Conservation (phyloP, 1,139 yeast species). For the Diutina mesorugosa region DNA sequence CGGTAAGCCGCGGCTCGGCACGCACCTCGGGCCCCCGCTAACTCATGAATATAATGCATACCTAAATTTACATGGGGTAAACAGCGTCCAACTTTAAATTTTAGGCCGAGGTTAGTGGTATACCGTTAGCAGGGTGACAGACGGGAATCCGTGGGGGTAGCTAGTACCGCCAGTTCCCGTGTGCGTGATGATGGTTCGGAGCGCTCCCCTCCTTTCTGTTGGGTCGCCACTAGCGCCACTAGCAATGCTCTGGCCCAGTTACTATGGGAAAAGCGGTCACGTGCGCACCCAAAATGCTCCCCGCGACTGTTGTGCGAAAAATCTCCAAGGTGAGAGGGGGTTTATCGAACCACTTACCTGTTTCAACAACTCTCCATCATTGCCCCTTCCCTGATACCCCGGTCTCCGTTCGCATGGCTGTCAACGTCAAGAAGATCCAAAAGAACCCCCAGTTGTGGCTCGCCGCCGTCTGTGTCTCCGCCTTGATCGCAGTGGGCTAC, state of each 20-base stretch:
- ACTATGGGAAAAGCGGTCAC: too few relatives aligned
- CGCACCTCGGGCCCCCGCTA: not conserved
- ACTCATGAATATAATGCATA: not conserved
- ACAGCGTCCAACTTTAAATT: too few relatives aligned
- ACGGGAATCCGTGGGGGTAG: too few relatives aligned
- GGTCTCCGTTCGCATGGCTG: not conserved
- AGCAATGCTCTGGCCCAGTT: not conserved
- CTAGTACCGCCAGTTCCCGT: too few relatives aligned
- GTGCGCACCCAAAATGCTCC: too few relatives aligned
- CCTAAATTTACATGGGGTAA: not conserved
- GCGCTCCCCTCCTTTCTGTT: not conserved
- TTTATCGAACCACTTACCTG: too few relatives aligned
- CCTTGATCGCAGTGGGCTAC: not conserved
- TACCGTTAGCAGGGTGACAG: too few relatives aligned
- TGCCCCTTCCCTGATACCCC: too few relatives aligned
- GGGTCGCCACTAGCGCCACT: not conserved
- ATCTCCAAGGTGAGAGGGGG: not conserved
- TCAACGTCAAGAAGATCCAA: not conserved
- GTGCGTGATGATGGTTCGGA: not conserved
- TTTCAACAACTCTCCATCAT: too few relatives aligned
- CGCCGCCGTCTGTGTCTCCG: not conserved
- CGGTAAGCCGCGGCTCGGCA: not conserved
- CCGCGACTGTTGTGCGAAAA: too few relatives aligned
- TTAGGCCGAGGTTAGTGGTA: too few relatives aligned
- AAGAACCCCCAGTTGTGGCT: conserved; percentile 2